Conservation (phyloP, 305 asterid genomes). For the Fraxinus platypoda region DNA sequence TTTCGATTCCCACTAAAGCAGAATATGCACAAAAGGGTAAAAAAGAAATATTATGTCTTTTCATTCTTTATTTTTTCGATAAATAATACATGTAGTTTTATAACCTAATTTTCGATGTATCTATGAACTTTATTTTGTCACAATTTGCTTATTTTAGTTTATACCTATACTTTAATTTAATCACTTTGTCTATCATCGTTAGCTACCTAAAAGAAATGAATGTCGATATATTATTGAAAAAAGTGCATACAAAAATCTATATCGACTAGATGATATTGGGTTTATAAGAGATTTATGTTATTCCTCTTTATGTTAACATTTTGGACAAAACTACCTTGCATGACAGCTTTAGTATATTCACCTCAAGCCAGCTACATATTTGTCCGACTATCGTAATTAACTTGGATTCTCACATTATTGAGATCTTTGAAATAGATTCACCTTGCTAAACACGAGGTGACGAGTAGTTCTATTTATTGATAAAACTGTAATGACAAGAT, state of each 20-base stretch:
- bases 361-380: neutral
- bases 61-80: neutral
- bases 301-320: neutral
- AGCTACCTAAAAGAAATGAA: neutral
- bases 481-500: neutral
- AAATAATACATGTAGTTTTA: neutral
- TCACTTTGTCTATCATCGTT: neutral
- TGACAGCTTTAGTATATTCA: neutral
- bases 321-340: neutral
- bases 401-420: neutral
- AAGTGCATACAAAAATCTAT: neutral
- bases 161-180: neutral
- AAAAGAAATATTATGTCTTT: neutral
- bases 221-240: neutral
- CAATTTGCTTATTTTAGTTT: neutral
- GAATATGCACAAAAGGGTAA: constrained; percentile 25
- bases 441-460: neutral
- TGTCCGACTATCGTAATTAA: neutral
- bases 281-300: neutral
- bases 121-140: neutral
- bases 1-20: constrained; percentile 26
- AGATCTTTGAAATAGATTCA: neutral
- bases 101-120: neutral
- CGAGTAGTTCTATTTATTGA: neutral
- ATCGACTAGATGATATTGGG: neutral